These are phyloP conservation scores for Apophysomyces ossiformis DNA, from an alignment of 371 early-diverging fungal species.

Conservation along the genomic window DNA sequence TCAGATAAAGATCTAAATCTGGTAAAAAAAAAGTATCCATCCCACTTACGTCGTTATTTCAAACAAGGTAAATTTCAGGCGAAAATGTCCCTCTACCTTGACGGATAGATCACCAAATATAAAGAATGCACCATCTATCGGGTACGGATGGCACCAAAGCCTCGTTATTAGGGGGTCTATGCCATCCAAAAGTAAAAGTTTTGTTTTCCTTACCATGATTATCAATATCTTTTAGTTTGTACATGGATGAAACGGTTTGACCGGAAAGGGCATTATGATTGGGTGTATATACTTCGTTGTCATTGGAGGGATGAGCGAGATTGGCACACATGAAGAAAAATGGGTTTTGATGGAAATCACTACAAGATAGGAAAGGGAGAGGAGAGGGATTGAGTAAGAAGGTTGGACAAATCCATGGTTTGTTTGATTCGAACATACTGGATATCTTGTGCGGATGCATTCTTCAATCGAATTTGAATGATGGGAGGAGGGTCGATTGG, in stretches of 20 bases:
- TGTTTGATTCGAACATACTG: conserved; percentile 13
- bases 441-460: conserved; percentile 16
- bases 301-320: conserved; percentile 44
- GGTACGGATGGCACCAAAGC: no score
- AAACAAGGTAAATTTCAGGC: conserved; percentile 88
- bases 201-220: conserved; percentile 35
- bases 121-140: conserved; percentile 87
- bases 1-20: neutral
- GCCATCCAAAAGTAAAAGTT: no score
- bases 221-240: conserved; percentile 48
- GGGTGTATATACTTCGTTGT: conserved; percentile 38
- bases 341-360: conserved; percentile 65
- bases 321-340: conserved; percentile 53
- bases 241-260: conserved; percentile 52
- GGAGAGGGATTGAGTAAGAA: neutral
- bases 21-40: neutral
- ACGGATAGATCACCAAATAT: conserved; percentile 94
- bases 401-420: neutral
- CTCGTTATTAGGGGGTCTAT: no score
- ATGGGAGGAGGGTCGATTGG: conserved; percentile 34
- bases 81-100: conserved; percentile 86
- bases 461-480: conserved; percentile 24
- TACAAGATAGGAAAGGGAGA: conserved; percentile 22
- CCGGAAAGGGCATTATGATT: conserved; percentile 51
- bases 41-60: conserved; percentile 72